Percentiles rank a stretch among this genome's conserved stretches.
Conservation (phyloP, 1,139 yeast genomes). For the Komagataea norvegica region DNA sequence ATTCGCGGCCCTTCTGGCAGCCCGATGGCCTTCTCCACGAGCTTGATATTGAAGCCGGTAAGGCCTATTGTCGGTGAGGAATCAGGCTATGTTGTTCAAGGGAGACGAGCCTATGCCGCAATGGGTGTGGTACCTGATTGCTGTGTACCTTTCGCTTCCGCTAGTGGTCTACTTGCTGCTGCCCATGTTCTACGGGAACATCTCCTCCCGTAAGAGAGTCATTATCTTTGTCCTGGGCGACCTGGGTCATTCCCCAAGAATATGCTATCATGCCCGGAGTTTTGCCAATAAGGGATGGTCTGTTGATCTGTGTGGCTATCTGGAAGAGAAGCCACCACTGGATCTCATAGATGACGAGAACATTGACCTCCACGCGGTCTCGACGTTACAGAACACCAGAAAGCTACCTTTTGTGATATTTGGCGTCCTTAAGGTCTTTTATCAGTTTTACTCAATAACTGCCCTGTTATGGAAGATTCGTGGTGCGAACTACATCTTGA, state of each 20-base stretch:
- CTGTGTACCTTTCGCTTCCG: slow-evolving; percentile 35
- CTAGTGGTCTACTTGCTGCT: slow-evolving; percentile 30
- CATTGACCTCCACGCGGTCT: slow-evolving; percentile 48
- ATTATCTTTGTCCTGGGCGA: slow-evolving; percentile 88
- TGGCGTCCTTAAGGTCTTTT: slow-evolving; percentile 53
- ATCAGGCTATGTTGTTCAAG: not conserved
- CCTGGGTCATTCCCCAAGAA: slow-evolving; percentile 92
- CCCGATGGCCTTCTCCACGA: no score
- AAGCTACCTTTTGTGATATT: slow-evolving; percentile 53
- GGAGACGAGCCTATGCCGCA: not conserved
- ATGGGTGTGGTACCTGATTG: slow-evolving; percentile 31
- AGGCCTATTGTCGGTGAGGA: no score
- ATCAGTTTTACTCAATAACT: slow-evolving; percentile 49
- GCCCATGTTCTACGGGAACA: slow-evolving; percentile 31
- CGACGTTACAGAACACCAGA: slow-evolving; percentile 39
- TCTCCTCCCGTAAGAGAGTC: slow-evolving; percentile 44
- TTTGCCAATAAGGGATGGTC: slow-evolving; percentile 63
- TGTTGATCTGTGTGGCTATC: slow-evolving; percentile 84
- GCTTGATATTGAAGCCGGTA: no score
- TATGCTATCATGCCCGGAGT: slow-evolving; percentile 85
- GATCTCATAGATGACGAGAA: slow-evolving; percentile 47
- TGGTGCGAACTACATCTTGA: slow-evolving; percentile 64
- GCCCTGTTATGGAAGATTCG: slow-evolving; percentile 48
- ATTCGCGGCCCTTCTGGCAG: no score
- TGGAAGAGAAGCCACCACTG: slow-evolving; percentile 52